phyloP scores from a whole-genome alignment of 345 rosid species.

The Boechera stricta region DNA sequence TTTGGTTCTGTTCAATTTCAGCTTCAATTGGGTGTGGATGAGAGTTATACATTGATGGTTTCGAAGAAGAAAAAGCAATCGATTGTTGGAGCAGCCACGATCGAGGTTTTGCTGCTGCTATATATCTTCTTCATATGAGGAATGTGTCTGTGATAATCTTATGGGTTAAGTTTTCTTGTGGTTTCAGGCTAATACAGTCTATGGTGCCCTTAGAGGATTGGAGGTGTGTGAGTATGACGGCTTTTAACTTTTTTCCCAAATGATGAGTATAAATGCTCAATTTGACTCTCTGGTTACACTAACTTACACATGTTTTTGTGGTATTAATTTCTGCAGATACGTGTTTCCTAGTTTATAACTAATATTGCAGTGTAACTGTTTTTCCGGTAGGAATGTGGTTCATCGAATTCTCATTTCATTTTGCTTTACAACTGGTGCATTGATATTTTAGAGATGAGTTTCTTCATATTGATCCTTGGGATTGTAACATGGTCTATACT shows the following conservation, averaged over 20 bases:
- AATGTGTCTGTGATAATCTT: neutral
- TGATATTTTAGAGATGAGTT: neutral
- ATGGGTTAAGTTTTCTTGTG: slow-evolving; percentile 6
- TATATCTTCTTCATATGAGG: neutral
- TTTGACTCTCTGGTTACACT: slow-evolving; percentile 18
- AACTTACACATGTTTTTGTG: neutral
- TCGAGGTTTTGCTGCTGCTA: slow-evolving; percentile 58
- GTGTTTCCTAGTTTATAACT: neutral
- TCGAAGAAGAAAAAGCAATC: slow-evolving; percentile 57
- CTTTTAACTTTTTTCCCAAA: too few species aligned
- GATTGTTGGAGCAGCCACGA: slow-evolving; percentile 61
- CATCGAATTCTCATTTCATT: neutral
- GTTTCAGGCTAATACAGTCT: slow-evolving; percentile 82
- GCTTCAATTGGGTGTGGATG: slow-evolving; percentile 56
- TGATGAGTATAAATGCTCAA: neutral
- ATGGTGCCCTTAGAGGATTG: slow-evolving; percentile 89
- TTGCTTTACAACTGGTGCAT: neutral
- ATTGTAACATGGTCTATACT: neutral
- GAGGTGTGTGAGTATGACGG: slow-evolving; percentile 62
- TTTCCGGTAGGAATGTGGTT: neutral
- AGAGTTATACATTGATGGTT: slow-evolving; percentile 55
- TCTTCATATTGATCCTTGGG: slow-evolving; percentile 12
- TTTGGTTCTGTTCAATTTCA: slow-evolving; percentile 8
- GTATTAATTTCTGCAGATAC: neutral
- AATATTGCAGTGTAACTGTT: neutral